A percentile compares a stretch with the other conserved stretches of the same genome.
Conservation (phyloP, 441 rosid genomes). For the Populus hybrid region DNA sequence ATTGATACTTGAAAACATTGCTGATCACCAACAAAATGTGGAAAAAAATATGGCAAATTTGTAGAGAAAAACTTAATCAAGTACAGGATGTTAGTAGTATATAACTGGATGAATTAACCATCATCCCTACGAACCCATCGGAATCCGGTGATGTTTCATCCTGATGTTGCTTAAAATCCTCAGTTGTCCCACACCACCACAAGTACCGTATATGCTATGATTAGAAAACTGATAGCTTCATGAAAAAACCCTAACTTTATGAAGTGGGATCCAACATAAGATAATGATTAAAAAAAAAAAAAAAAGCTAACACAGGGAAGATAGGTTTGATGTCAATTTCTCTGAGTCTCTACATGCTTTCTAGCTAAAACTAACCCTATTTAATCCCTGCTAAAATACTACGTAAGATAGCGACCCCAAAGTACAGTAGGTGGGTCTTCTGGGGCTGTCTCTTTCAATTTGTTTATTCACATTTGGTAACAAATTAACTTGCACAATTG, state of each 20-base stretch:
- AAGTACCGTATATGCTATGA: background rate
- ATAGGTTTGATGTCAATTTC: background rate
- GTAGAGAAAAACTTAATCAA: background rate
- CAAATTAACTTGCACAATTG: background rate
- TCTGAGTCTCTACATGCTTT: background rate
- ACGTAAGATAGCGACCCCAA: background rate
- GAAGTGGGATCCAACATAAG: background rate
- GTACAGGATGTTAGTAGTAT: background rate
- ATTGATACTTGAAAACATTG: background rate
- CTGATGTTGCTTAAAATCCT: too few species aligned
- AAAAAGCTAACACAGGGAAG: too few species aligned
- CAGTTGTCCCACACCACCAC: background rate
- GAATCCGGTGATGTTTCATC: background rate
- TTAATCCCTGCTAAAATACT: background rate
- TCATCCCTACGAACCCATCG: background rate
- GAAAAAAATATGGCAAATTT: too few species aligned
- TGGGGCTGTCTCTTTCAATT: background rate
- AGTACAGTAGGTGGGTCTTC: background rate
- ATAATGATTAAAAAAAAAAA: too few species aligned
- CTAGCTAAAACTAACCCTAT: background rate
- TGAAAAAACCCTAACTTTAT: background rate
- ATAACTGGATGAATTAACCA: background rate
- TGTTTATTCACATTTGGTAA: background rate
- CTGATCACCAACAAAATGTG: background rate
- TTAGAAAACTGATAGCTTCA: background rate